Percentiles rank a stretch among this genome's conserved stretches.
phyloP scores from a whole-genome alignment of 1,139 yeast genomes.

The Geotrichum fermentans region DNA sequence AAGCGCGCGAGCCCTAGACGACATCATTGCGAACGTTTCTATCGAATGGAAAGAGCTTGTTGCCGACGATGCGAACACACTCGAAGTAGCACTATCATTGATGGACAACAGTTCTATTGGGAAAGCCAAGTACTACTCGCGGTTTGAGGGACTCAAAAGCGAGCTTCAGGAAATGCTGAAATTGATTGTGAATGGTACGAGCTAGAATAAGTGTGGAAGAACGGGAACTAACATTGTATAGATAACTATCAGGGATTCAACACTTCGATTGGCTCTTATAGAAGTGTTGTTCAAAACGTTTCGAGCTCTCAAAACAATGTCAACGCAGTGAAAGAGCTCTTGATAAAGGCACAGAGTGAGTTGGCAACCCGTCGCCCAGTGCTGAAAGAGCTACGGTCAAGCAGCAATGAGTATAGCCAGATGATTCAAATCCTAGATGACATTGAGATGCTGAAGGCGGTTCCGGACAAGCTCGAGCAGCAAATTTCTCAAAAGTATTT shows the following conservation, averaged over 20 bases:
- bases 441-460: conserved; percentile 56
- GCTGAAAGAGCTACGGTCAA: conserved; percentile 59
- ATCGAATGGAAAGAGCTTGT: conserved; percentile 38
- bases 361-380: conserved; percentile 53
- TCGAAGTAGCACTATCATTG: conserved; percentile 75
- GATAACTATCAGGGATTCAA: conserved; percentile 77
- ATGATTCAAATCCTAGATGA: conserved; percentile 67
- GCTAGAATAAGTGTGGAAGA: not conserved
- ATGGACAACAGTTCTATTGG: conserved; percentile 88
- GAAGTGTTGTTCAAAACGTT: conserved; percentile 53
- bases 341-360: conserved; percentile 47
- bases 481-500: conserved; percentile 64
- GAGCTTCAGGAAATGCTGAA: conserved; percentile 54
- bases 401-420: conserved; percentile 58
- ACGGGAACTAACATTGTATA: conserved; percentile 5
- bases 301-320: conserved; percentile 55
- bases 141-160: conserved; percentile 56
- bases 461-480: conserved; percentile 63
- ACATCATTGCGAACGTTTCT: conserved; percentile 16
- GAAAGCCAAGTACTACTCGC: conserved; percentile 59
- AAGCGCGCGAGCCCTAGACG: conserved; percentile 13
- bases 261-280: conserved; percentile 73
- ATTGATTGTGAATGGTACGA: conserved; percentile 57
- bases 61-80: conserved; percentile 58
- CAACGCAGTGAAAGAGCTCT: conserved; percentile 47